These are phyloP conservation scores for Rosa persica DNA, from an alignment of 306 rosid genomes.

Conservation along the genomic window DNA sequence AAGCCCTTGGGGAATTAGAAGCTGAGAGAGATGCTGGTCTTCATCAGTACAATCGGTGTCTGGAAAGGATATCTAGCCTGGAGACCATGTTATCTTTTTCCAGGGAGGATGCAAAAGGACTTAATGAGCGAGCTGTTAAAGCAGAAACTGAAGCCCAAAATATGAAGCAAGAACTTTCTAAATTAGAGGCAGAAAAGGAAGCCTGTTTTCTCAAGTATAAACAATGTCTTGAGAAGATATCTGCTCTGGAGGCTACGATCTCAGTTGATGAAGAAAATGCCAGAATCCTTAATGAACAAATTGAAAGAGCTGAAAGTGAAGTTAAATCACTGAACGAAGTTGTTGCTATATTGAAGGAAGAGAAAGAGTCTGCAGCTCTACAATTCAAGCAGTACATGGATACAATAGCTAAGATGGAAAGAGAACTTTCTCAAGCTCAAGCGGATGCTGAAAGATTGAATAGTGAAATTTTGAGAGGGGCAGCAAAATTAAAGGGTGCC, in stretches of 20 bases:
- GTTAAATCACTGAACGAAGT: conserved; percentile 51
- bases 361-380: conserved; percentile 63
- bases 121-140: conserved; percentile 51
- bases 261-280: conserved; percentile 67
- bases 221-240: conserved; percentile 64
- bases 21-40: conserved; percentile 69
- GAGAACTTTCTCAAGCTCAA: conserved; percentile 59
- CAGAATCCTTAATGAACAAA: conserved; percentile 56
- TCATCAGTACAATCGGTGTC: conserved; percentile 59
- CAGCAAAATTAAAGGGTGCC: conserved; percentile 52
- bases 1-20: conserved; percentile 62
- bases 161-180: conserved; percentile 60
- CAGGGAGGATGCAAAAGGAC: conserved; percentile 52
- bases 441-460: conserved; percentile 50
- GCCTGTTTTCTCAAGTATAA: conserved; percentile 53
- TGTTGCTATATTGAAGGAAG: conserved; percentile 47
- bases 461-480: conserved; percentile 50
- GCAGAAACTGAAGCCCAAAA: conserved; percentile 65
- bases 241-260: conserved; percentile 68
- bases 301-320: conserved; percentile 62
- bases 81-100: conserved; percentile 50
- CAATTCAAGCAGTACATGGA: conserved; percentile 65
- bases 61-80: conserved; percentile 67
- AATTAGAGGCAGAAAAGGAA: conserved; percentile 70
- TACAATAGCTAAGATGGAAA: conserved; percentile 67